Evolutionary conservation across 1,284 basidiomycete genomes (phyloP).

Genomic region (Chondrostereum purpureum): DNA sequence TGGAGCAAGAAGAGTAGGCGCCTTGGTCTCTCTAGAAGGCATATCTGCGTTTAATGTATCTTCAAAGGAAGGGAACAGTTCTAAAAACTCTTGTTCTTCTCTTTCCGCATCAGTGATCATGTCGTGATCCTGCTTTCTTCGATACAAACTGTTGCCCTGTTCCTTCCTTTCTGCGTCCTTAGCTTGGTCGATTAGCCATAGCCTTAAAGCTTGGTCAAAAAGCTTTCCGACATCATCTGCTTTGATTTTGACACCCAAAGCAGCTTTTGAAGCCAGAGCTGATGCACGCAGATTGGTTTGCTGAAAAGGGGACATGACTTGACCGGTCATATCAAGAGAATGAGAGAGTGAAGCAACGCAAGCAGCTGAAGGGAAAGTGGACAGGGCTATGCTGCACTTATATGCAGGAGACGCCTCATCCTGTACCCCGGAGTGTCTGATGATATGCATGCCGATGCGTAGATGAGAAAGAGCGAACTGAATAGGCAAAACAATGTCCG

Average conservation of each 20-base stretch:
- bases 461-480: constrained; percentile 61
- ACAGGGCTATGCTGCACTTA: background rate
- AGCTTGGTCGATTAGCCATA: constrained; percentile 82
- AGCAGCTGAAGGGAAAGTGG: constrained; percentile 43
- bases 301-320: constrained; percentile 24
- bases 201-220: constrained; percentile 70
- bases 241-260: constrained; percentile 26
- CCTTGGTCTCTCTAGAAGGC: too few relatives aligned
- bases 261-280: constrained; percentile 40
- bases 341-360: constrained; percentile 21
- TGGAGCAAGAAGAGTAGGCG: background rate
- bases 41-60: constrained; percentile 23
- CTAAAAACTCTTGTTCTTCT: constrained; percentile 78
- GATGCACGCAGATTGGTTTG: constrained; percentile 47
- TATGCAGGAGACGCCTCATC: constrained; percentile 5
- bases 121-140: constrained; percentile 53
- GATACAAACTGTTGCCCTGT: constrained; percentile 76
- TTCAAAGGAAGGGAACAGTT: constrained; percentile 82
- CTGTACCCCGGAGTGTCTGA: constrained; percentile 25
- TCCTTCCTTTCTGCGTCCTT: constrained; percentile 61
- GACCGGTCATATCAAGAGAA: constrained; percentile 1
- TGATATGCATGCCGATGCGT: constrained; percentile 70
- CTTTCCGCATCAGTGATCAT: constrained; percentile 65
- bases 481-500: constrained; percentile 68
- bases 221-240: constrained; percentile 36